These are phyloP conservation scores for Chalciporus pseudorubinellus DNA, from an alignment of 768 basidiomycete genomes.

Conservation along the genomic window DNA sequence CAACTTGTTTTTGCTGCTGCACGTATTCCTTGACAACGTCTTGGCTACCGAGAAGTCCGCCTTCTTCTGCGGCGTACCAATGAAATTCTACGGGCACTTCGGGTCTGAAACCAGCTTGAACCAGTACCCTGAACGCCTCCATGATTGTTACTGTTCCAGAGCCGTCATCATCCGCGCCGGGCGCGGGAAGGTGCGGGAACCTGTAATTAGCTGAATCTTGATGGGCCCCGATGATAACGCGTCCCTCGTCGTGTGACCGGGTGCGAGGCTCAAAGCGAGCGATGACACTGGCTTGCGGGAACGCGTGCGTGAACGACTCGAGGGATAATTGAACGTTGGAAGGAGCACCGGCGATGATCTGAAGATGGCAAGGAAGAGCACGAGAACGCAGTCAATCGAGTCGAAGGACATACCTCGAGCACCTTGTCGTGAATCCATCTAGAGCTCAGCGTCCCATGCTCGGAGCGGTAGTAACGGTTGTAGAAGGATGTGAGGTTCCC, in stretches of 20 bases:
- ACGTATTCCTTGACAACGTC: conserved; percentile 53
- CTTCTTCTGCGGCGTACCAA: conserved; percentile 79
- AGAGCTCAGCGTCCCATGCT: conserved; percentile 38
- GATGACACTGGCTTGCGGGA: conserved; percentile 22
- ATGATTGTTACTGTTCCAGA: conserved; percentile 76
- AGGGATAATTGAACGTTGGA: conserved; percentile 16
- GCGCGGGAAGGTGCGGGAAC: conserved; percentile 41
- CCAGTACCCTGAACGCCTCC: conserved; percentile 70
- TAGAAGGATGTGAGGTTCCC: conserved; percentile 39
- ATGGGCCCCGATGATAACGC: conserved; percentile 41
- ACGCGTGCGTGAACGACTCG: conserved; percentile 20
- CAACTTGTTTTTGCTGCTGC: conserved; percentile 41
- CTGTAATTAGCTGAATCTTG: conserved; percentile 44
- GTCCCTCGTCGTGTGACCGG: conserved; percentile 17
- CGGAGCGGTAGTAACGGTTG: conserved; percentile 25
- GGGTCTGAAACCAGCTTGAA: conserved; percentile 67
- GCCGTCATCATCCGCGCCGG: conserved; percentile 52
- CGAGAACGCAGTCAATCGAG: too few relatives aligned
- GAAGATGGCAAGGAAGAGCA: background rate
- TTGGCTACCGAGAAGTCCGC: conserved; percentile 32
- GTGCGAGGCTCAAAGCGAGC: conserved; percentile 24
- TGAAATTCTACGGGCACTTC: conserved; percentile 71
- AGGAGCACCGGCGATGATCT: conserved; percentile 16
- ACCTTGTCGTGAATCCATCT: conserved; percentile 35
- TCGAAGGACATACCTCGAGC: conserved; percentile 1